phyloP scores from a whole-genome alignment of 495 filamentous ascomycete species.

The Haplographium delicatum region DNA sequence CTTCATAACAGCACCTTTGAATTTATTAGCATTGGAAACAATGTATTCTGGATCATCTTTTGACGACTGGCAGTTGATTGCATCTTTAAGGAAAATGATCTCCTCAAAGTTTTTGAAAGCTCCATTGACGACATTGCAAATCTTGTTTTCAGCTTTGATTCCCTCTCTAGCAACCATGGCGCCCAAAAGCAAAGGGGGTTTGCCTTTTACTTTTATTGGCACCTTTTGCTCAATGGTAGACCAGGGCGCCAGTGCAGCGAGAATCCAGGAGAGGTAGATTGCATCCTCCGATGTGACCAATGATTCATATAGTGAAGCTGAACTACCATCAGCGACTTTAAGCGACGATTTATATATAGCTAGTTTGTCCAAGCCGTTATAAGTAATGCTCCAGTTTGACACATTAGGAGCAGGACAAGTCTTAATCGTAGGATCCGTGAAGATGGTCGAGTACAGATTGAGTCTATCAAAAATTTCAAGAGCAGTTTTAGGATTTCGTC shows the following conservation, averaged over 20 bases:
- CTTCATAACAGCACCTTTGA: constrained; percentile 29
- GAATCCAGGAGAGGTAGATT: constrained; percentile 66
- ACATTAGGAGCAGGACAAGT: constrained; percentile 34
- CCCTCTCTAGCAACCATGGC: constrained; percentile 65
- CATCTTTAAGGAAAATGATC: constrained; percentile 56
- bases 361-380: constrained; percentile 43
- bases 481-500: constrained; percentile 61
- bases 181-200: constrained; percentile 44
- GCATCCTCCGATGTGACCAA: constrained; percentile 57
- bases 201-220: constrained; percentile 36
- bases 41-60: too few species aligned
- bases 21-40: too few species aligned
- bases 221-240: constrained; percentile 45
- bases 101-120: constrained; percentile 52
- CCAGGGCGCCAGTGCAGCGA: constrained; percentile 75
- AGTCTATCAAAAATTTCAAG: constrained; percentile 70
- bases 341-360: too few species aligned
- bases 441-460: constrained; percentile 73
- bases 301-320: constrained; percentile 41
- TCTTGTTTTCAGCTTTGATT: constrained; percentile 71
- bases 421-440: constrained; percentile 55
- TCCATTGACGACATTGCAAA: constrained; percentile 57
- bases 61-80: too few species aligned
- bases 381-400: constrained; percentile 41
- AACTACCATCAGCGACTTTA: constrained; percentile 47